Evolutionary conservation across 352 stramenopile species (phyloP).

Genomic region (Phytophthora palmivora): DNA sequence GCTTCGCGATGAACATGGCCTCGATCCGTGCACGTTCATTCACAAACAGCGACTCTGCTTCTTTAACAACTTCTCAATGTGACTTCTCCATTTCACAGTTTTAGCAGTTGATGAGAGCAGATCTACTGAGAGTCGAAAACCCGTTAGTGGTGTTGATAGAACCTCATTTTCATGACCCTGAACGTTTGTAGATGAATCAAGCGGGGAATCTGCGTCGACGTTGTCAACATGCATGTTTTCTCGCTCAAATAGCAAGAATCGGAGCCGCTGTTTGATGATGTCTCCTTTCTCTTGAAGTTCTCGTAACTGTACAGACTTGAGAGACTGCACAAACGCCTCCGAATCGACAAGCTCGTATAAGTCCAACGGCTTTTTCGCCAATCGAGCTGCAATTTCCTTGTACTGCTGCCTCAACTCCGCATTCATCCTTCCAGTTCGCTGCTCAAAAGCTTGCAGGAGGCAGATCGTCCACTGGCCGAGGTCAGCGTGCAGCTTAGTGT

Average conservation of each 20-base stretch:
- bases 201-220: neutral
- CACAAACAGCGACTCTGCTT: slow-evolving; percentile 61
- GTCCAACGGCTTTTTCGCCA: slow-evolving; percentile 71
- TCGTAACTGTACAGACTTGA: slow-evolving; percentile 52
- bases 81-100: slow-evolving; percentile 67
- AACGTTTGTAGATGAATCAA: neutral
- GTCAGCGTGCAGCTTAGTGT: slow-evolving; percentile 44
- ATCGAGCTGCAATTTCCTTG: slow-evolving; percentile 69
- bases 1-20: slow-evolving; percentile 70
- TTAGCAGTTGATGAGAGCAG: slow-evolving; percentile 68
- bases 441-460: slow-evolving; percentile 59
- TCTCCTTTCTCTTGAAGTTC: slow-evolving; percentile 57
- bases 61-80: slow-evolving; percentile 65
- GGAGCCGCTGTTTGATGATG: slow-evolving; percentile 63
- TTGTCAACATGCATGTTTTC: slow-evolving; percentile 45
- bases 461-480: slow-evolving; percentile 49
- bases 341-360: slow-evolving; percentile 78
- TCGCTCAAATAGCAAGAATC: slow-evolving; percentile 73
- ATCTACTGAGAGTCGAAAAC: slow-evolving; percentile 42
- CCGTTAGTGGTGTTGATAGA: neutral
- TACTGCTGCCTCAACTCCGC: slow-evolving; percentile 70
- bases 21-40: slow-evolving; percentile 75
- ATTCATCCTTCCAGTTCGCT: slow-evolving; percentile 56
- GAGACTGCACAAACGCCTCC: slow-evolving; percentile 57
- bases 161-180: neutral